Percentiles rank a stretch among this genome's conserved stretches.
These are phyloP conservation scores for Pleurotus giganteus DNA, from an alignment of 768 basidiomycete genomes.

Conservation along the genomic window DNA sequence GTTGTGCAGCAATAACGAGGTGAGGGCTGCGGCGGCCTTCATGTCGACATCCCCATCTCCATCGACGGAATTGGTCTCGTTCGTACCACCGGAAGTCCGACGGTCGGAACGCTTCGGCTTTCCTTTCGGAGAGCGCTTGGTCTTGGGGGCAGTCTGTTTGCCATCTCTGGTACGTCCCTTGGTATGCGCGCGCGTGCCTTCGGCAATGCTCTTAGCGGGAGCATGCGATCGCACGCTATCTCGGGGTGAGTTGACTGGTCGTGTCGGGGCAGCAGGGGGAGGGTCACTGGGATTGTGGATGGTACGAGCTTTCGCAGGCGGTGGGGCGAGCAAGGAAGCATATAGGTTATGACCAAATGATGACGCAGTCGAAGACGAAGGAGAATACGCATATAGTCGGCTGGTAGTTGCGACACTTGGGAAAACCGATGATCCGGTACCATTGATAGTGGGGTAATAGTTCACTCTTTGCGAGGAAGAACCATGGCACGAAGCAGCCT, in stretches of 20 bases:
- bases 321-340: conserved; percentile 71
- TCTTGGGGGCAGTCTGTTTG: conserved; percentile 31
- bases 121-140: conserved; percentile 44
- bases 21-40: conserved; percentile 81
- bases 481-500: conserved; percentile 45
- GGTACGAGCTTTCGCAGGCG: conserved; percentile 76
- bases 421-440: conserved; percentile 13
- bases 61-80: conserved; percentile 37
- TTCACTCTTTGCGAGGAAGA: conserved; percentile 27
- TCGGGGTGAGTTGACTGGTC: conserved; percentile 44
- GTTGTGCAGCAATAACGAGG: conserved; percentile 65
- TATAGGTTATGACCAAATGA: conserved; percentile 56
- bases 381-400: conserved; percentile 29
- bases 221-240: conserved; percentile 22
- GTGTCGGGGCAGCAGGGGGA: conserved; percentile 54
- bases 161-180: conserved; percentile 33
- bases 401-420: conserved; percentile 25
- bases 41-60: conserved; percentile 60
- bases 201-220: conserved; percentile 40
- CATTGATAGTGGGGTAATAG: conserved; percentile 37
- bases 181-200: conserved; percentile 42
- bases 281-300: conserved; percentile 73
- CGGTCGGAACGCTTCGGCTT: conserved; percentile 39
- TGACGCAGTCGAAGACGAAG: conserved; percentile 30
- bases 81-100: conserved; percentile 24